These are phyloP conservation scores for Talaromyces sp. DNA, from an alignment of 2,329 filamentous ascomycete species.

Conservation along the genomic window DNA sequence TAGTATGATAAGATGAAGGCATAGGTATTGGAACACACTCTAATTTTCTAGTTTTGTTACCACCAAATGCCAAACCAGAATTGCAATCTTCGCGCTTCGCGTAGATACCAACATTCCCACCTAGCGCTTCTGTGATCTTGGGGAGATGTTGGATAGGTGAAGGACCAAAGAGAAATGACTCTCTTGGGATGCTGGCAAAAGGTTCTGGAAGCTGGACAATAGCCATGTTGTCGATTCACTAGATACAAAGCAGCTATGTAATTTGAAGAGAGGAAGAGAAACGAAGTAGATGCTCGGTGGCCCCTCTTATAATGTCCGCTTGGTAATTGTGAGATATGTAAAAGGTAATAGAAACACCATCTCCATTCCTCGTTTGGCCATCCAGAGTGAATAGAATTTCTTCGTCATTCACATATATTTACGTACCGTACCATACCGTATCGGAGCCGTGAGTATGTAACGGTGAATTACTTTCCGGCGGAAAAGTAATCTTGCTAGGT, in stretches of 20 bases:
- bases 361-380: background rate
- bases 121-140: conserved; percentile 61
- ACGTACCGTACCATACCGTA: too few species aligned
- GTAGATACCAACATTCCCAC: conserved; percentile 59
- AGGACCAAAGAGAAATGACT: conserved; percentile 62
- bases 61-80: conserved; percentile 64
- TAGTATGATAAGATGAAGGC: background rate
- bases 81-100: conserved; percentile 72
- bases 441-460: background rate
- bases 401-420: background rate
- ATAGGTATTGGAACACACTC: conserved; percentile 36
- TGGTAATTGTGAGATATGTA: background rate
- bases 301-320: background rate
- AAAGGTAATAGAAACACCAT: background rate
- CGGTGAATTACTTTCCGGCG: background rate
- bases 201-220: conserved; percentile 52
- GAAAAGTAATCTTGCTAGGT: background rate
- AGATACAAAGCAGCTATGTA: background rate
- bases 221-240: background rate
- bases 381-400: background rate
- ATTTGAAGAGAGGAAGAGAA: background rate
- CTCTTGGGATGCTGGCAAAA: conserved; percentile 61
- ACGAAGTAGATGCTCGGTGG: too few species aligned
- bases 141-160: conserved; percentile 67
- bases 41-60: conserved; percentile 68